Percentiles rank a stretch among this genome's conserved stretches.
phyloP scores from a whole-genome alignment of 2,329 filamentous ascomycete species.

The Endoconidiophora laricicola region DNA sequence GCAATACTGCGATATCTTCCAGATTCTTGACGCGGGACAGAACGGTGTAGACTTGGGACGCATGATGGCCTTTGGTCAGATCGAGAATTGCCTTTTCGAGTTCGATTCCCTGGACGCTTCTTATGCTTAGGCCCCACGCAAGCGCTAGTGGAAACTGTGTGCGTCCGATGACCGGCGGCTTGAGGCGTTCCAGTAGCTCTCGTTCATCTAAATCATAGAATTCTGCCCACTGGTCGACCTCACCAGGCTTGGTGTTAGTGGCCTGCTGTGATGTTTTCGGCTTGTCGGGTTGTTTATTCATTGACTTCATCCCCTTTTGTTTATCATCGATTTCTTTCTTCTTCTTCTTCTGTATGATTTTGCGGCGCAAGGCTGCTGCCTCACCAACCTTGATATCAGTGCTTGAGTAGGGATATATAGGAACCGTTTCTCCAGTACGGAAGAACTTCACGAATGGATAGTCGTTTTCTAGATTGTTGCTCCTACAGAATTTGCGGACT shows the following conservation, averaged over 20 bases:
- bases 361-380: background rate
- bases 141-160: background rate
- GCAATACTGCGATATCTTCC: background rate
- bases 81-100: background rate
- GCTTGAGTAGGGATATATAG: background rate
- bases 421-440: background rate
- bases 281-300: no score
- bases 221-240: no score
- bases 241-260: no score
- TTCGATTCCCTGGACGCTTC: background rate
- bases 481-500: background rate
- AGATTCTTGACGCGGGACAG: background rate
- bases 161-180: background rate
- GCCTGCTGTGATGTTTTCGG: background rate
- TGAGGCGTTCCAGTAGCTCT: background rate
- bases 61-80: background rate
- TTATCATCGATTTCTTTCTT: no score
- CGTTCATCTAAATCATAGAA: no score
- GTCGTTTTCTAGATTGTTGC: no score
- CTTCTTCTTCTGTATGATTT: no score
- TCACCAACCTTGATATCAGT: background rate
- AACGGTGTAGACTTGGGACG: background rate
- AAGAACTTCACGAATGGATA: background rate
- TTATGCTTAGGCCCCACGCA: background rate
- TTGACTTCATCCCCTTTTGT: no score